Evolutionary conservation across 106 monocot species (phyloP), one percentile per base, ranked within the genome.

Genomic region (Posidonia australis): DNA sequence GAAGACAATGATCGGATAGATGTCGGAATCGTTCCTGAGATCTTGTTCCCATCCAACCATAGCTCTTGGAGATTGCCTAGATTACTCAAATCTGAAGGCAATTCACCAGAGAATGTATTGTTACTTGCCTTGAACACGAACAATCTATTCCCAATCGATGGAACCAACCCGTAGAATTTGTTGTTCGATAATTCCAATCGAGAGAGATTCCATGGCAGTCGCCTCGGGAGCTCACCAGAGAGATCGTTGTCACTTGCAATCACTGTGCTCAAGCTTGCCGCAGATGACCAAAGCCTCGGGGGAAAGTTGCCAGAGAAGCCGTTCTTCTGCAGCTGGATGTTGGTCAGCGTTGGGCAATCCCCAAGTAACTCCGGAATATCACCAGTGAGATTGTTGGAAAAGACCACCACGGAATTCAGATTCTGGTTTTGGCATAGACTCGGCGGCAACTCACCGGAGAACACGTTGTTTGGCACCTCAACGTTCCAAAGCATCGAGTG

Each of bases 151-250:
- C 9, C 1, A 0, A 79, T 79, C 5, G 77, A 73, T 12, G 93
- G 93, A 26, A 93, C 46, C 0, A 30, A 67, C 0, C 93, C 89
- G 18, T 76, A 72, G 70, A 93, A 89, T 24, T 20, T 46, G 60
- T 93, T 93, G 65, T 75, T 70, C 31, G 36, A 49, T 10, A 93
- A 77, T 13, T 86, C 75, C 23, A 93, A 29, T 20, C 77, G 62
- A 0, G 73, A 57, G 1, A 93, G 72, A 28, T 79, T 86, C 70
- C 13, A 41, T 1, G 80, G 78, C 10, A 93, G 18, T 78, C 7
- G 21, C 20, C 5, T 78, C 67, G 93, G 86, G 0, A 93, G 67
- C 2, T 69, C 62, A 1, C 93, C 93, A 23, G 76, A 64, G 54
- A 93, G 65, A 23, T 59, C 25, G 72, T 89, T 93, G 30, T 72